These are phyloP conservation scores for Gossypium davidsonii DNA, from an alignment of 441 rosid genomes.

Conservation along the genomic window DNA sequence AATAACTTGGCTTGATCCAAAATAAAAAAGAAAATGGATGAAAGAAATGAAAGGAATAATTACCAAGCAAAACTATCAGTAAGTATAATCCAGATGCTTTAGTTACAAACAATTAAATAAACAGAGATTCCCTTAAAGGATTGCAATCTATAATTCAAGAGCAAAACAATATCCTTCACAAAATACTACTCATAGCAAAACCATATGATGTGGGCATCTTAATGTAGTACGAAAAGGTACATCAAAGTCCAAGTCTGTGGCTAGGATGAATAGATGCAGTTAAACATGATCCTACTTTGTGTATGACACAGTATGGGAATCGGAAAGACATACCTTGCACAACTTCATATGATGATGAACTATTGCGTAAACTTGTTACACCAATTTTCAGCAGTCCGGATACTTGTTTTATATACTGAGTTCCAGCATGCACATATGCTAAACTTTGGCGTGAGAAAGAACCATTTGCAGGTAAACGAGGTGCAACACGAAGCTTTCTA, in stretches of 20 bases:
- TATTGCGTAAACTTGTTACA: slow-evolving; percentile 80
- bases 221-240: not conserved
- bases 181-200: not conserved
- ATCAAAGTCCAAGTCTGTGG: slow-evolving; percentile 4
- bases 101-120: slow-evolving; percentile 4
- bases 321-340: slow-evolving; percentile 62
- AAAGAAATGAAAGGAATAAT: not conserved
- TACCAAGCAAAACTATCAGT: not conserved
- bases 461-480: slow-evolving; percentile 58
- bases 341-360: slow-evolving; percentile 80
- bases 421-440: slow-evolving; percentile 92
- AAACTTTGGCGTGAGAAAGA: slow-evolving; percentile 86
- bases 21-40: not conserved
- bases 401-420: slow-evolving; percentile 86
- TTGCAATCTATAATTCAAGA: slow-evolving; percentile 1
- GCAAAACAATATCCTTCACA: not conserved
- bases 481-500: slow-evolving; percentile 47
- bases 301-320: slow-evolving; percentile 14
- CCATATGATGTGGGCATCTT: not conserved
- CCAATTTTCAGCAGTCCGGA: slow-evolving; percentile 87
- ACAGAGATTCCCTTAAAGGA: not conserved
- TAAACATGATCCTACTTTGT: not conserved
- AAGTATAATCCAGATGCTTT: not conserved
- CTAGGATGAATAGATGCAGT: not conserved
- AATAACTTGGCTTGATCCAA: not conserved